Conservation (phyloP, 139 green algal genomes). For the Picochlorum sp. region DNA sequence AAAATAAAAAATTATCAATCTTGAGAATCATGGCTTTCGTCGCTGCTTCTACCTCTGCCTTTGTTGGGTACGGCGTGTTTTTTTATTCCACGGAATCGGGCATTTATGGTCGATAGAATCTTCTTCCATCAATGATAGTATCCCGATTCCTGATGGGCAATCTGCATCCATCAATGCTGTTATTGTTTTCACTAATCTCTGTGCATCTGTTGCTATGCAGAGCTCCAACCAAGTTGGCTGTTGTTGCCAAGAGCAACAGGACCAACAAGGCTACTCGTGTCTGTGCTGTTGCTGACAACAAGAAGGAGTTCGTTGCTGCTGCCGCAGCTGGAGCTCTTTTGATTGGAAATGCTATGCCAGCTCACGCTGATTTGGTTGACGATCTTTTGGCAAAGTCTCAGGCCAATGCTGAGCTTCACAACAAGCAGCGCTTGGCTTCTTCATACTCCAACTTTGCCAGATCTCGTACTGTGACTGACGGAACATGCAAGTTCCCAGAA, state of each 20-base stretch:
- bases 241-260: background rate
- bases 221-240: too few species aligned
- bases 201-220: too few species aligned
- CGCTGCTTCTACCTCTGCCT: constrained; percentile 2
- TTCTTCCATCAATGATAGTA: too few species aligned
- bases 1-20: too few species aligned
- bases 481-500: constrained; percentile 52
- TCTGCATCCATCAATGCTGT: too few species aligned
- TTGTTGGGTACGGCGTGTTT: background rate
- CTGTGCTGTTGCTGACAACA: background rate
- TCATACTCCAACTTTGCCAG: constrained; percentile 55
- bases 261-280: constrained; percentile 1
- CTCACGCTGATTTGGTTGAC: constrained; percentile 20
- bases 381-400: constrained; percentile 54
- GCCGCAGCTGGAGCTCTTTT: background rate
- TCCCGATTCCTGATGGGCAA: too few species aligned
- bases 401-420: constrained; percentile 56
- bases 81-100: too few species aligned
- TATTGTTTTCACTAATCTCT: too few species aligned
- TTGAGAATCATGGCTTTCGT: background rate
- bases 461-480: constrained; percentile 49
- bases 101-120: too few species aligned
- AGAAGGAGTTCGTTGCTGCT: background rate
- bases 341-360: background rate
- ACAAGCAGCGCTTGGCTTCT: constrained; percentile 64